These are phyloP conservation scores for Talaromyces liani DNA, from an alignment of 495 filamentous ascomycete genomes.

Conservation along the genomic window DNA sequence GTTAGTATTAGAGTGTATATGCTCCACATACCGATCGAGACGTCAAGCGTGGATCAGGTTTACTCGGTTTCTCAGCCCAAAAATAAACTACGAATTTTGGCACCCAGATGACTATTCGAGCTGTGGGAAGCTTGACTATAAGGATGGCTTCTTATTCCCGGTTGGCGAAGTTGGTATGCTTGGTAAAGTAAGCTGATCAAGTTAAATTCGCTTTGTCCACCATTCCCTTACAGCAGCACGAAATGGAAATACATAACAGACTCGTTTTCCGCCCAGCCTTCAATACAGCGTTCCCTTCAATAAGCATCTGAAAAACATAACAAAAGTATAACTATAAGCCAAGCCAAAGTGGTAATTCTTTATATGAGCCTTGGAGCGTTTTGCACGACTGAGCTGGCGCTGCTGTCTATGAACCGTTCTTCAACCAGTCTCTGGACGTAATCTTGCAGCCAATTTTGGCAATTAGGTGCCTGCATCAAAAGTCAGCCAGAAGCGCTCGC, in stretches of 20 bases:
- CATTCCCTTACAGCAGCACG: not conserved
- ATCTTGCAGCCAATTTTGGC: too few species aligned
- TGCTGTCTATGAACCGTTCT: too few species aligned
- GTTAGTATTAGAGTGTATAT: conserved; percentile 9
- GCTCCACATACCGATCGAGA: not conserved
- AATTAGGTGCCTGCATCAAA: too few species aligned
- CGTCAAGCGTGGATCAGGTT: not conserved
- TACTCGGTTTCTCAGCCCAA: not conserved
- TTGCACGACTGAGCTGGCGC: too few species aligned
- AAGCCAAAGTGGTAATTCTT: too few species aligned
- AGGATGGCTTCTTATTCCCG: not conserved
- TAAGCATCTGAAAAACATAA: too few species aligned
- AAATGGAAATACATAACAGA: conserved; percentile 19
- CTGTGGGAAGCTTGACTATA: not conserved
- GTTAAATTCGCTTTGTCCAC: not conserved
- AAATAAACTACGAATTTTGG: not conserved
- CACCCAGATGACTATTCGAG: not conserved
- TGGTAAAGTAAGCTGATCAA: not conserved
- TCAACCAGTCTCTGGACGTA: too few species aligned
- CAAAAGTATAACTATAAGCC: too few species aligned
- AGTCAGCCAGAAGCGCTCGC: too few species aligned
- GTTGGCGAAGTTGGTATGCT: not conserved
- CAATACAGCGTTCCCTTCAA: not conserved
- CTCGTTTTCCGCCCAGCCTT: not conserved
- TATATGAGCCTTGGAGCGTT: too few species aligned